Evolutionary conservation across 2,329 filamentous ascomycete species (phyloP), one percentile per base, ranked within the genome.

Genomic region (Diaporthe sp.): DNA sequence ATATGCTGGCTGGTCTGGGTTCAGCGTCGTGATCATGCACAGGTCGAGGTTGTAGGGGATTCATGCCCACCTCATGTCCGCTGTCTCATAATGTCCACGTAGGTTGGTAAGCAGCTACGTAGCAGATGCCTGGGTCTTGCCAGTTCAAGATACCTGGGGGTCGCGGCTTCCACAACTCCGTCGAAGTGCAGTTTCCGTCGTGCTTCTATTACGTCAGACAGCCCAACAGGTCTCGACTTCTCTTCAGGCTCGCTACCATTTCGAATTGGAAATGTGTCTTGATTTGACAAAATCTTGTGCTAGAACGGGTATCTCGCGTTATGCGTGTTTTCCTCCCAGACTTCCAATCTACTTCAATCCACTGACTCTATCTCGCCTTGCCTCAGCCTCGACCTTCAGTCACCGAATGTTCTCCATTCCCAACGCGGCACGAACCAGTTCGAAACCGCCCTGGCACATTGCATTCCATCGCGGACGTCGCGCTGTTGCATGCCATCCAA

Each of bases 291-390:
- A 55, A 55, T 55, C 49, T 69, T 69, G 65, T 69, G 49, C 65
- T 69, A 69, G 65, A 69, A 69, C 34, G 65, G 65, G 65, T 69
- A 69, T 69, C 49, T 69, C 65, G 65, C 65, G 4, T 42, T 3
- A 55, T 42, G 65, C 65, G 65, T 31, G 65, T 37, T 37, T 42
- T 55, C 6, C 22, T 34, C 62, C 42, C 46, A 9, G 46, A 10
- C 17, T 51, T 55, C 34, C 49, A 22, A 39, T 42, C 31, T 22
- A 61, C 58, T 61, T 12, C 37, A 15, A 25, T 42, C 65, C 22
- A 5, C 46, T 19, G 4, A 44, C n/a, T 55, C 34, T 55, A 69
- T 42, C 34, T 28, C 34, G 8, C 9, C 49, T 5, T n/a, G 34
- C 12, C 34, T n/a, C 42, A 34, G 13, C n/a, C 6, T 10, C 2